Percentiles rank a stretch among this genome's conserved stretches.
These are phyloP conservation scores for Gelatoporia subvermispora DNA, from an alignment of 768 basidiomycete species.

Conservation along the genomic window DNA sequence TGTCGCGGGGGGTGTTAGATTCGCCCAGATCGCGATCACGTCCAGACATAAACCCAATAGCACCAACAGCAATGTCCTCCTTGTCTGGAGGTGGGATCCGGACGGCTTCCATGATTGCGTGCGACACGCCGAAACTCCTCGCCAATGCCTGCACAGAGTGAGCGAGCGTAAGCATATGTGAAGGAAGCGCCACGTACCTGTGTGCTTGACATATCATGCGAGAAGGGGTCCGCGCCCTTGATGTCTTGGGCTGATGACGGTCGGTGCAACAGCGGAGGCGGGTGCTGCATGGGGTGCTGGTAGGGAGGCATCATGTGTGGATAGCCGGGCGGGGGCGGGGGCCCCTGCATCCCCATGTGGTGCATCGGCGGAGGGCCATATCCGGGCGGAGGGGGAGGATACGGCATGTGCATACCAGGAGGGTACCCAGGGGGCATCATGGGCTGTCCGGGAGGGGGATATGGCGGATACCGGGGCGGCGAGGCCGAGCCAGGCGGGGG, in stretches of 20 bases:
- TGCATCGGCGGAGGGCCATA: slow-evolving; percentile 39
- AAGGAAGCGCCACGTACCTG: slow-evolving; percentile 34
- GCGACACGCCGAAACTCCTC: slow-evolving; percentile 73
- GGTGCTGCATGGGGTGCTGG: slow-evolving; percentile 33
- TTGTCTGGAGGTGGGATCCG: slow-evolving; percentile 51
- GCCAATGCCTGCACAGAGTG: slow-evolving; percentile 59
- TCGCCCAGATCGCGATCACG: slow-evolving; percentile 59
- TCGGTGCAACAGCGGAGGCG: slow-evolving; percentile 21
- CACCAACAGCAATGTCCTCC: slow-evolving; percentile 77
- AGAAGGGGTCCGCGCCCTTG: slow-evolving; percentile 75
- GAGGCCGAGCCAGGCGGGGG: slow-evolving; percentile 20
- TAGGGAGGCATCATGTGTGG: slow-evolving; percentile 34
- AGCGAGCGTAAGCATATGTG: neutral
- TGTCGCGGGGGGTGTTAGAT: slow-evolving; percentile 53
- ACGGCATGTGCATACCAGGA: slow-evolving; percentile 42
- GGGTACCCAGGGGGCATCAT: slow-evolving; percentile 44
- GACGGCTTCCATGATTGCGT: slow-evolving; percentile 62
- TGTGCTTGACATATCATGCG: slow-evolving; percentile 73
- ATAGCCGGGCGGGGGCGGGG: slow-evolving; percentile 36
- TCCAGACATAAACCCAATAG: slow-evolving; percentile 62
- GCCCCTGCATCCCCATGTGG: slow-evolving; percentile 34
- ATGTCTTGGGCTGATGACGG: slow-evolving; percentile 34
- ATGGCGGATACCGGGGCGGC: slow-evolving; percentile 27
- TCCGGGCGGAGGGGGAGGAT: slow-evolving; percentile 31
- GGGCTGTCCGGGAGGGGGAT: slow-evolving; percentile 30